Evolutionary conservation across 495 filamentous ascomycete genomes (phyloP).

Genomic region (Bombardia bombarda): DNA sequence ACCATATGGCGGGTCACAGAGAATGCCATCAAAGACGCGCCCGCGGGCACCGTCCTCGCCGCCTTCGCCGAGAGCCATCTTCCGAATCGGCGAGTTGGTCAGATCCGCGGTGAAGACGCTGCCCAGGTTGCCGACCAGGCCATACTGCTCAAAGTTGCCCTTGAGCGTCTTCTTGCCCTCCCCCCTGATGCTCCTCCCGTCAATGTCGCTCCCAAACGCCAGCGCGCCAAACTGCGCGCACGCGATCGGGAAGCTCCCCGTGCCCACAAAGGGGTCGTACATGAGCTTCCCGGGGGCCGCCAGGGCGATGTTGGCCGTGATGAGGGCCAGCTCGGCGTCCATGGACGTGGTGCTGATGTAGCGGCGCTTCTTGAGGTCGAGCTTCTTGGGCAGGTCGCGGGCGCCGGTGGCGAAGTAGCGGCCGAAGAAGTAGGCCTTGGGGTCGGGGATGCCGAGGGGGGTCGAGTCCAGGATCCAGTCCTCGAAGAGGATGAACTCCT

Average conservation of each 20-base stretch:
- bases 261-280: slow-evolving; percentile 93
- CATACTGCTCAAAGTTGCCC: slow-evolving; percentile 84
- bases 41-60: slow-evolving; percentile 20
- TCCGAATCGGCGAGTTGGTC: slow-evolving; percentile 75
- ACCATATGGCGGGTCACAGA: slow-evolving; percentile 98
- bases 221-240: slow-evolving; percentile 82
- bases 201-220: slow-evolving; percentile 82
- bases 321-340: slow-evolving; percentile 86
- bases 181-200: slow-evolving; percentile 77
- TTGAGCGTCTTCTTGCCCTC: slow-evolving; percentile 44
- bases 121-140: slow-evolving; percentile 50
- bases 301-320: slow-evolving; percentile 86
- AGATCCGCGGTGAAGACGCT: slow-evolving; percentile 81
- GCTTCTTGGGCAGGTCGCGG: slow-evolving; percentile 59
- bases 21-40: slow-evolving; percentile 73
- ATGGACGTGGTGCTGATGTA: slow-evolving; percentile 96
- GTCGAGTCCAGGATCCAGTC: slow-evolving; percentile 54
- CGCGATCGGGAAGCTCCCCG: slow-evolving; percentile 81
- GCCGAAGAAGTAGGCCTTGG: slow-evolving; percentile 60
- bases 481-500: slow-evolving; percentile 73
- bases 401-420: slow-evolving; percentile 56
- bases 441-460: slow-evolving; percentile 34
- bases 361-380: slow-evolving; percentile 82
- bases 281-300: slow-evolving; percentile 74
- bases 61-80: slow-evolving; percentile 6